These are phyloP conservation scores for Penicillium sp. DNA, from an alignment of 2,329 filamentous ascomycete species.

Conservation along the genomic window DNA sequence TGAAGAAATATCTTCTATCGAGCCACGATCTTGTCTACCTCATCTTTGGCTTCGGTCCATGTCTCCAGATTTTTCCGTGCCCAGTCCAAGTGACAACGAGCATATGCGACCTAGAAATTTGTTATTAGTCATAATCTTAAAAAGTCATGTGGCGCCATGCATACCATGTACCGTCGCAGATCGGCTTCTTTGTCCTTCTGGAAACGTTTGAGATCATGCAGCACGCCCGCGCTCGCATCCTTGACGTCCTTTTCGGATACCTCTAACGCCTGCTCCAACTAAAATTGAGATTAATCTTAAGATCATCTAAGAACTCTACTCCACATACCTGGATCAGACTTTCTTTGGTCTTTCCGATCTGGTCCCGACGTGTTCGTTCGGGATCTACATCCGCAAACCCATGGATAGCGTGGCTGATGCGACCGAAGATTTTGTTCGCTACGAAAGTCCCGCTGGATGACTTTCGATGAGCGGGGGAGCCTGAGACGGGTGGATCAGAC, in stretches of 20 bases:
- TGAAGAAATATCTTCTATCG: conserved; percentile 27
- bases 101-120: conserved; percentile 72
- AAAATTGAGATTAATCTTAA: conserved; percentile 22
- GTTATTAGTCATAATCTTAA: conserved; percentile 7
- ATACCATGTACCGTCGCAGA: conserved; percentile 88
- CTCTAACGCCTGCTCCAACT: conserved; percentile 87
- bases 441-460: conserved; percentile 84
- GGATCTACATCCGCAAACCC: conserved; percentile 96
- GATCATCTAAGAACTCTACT: neutral
- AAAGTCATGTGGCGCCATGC: neutral
- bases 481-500: conserved; percentile 32
- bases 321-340: conserved; percentile 61
- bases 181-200: conserved; percentile 96
- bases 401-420: conserved; percentile 91
- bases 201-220: conserved; percentile 88
- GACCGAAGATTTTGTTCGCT: conserved; percentile 88
- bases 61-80: conserved; percentile 86
- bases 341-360: conserved; percentile 93
- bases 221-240: conserved; percentile 82
- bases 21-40: conserved; percentile 78
- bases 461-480: conserved; percentile 66
- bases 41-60: conserved; percentile 85
- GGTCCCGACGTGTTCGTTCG: conserved; percentile 84
- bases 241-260: conserved; percentile 89
- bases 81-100: conserved; percentile 91